Evolutionary conservation across 768 basidiomycete species (phyloP).

Genomic region (Pholiota molesta): DNA sequence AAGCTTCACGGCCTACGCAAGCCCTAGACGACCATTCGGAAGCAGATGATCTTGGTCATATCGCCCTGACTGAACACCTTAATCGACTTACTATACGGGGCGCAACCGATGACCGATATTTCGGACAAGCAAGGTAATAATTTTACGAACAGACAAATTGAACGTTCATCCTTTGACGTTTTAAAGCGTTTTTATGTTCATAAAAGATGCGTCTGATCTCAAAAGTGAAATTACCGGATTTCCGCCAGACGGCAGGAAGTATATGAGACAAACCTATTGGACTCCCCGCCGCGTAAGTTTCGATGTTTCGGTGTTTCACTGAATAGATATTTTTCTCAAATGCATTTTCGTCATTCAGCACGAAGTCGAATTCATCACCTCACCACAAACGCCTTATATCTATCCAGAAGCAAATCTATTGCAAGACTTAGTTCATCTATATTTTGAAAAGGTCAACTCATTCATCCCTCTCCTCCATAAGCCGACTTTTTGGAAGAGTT

Average conservation of each 20-base stretch:
- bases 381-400: constrained; percentile 31
- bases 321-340: not conserved
- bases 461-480: constrained; percentile 68
- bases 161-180: not conserved
- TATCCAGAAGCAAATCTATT: constrained; percentile 58
- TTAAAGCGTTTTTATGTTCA: constrained; percentile 43
- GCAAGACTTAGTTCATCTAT: constrained; percentile 51
- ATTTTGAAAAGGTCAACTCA: constrained; percentile 56
- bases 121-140: constrained; percentile 40
- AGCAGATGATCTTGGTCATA: constrained; percentile 35
- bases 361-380: constrained; percentile 32
- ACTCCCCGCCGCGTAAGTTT: constrained; percentile 29
- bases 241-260: constrained; percentile 16
- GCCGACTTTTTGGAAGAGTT: constrained; percentile 58
- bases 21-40: constrained; percentile 22
- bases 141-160: not conserved
- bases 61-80: constrained; percentile 35
- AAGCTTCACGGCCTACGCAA: constrained; percentile 14
- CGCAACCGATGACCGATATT: constrained; percentile 37
- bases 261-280: constrained; percentile 33
- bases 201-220: constrained; percentile 42
- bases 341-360: constrained; percentile 30
- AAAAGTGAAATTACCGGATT: constrained; percentile 41
- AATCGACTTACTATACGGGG: constrained; percentile 30
- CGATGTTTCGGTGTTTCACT: constrained; percentile 2